These are phyloP conservation scores for Carex kokanica DNA, from an alignment of 176 grass and related monocot species.

Conservation along the genomic window DNA sequence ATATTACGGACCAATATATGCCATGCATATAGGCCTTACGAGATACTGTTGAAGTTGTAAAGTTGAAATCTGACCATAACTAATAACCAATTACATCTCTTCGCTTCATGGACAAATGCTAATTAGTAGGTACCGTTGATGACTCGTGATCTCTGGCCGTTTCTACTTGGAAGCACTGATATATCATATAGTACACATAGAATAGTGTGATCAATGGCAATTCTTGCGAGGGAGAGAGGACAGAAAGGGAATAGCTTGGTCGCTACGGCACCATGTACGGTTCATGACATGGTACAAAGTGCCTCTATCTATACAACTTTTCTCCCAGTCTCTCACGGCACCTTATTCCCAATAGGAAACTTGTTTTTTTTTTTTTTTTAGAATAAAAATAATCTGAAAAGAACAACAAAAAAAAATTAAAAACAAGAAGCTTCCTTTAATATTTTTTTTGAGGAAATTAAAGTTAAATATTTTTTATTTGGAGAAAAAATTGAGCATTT, in stretches of 20 bases:
- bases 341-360: background rate
- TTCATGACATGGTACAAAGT: conserved; percentile 8
- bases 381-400: background rate
- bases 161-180: too few species aligned
- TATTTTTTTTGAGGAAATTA: background rate
- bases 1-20: too few species aligned
- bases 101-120: too few species aligned
- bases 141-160: too few species aligned
- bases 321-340: conserved; percentile 3
- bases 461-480: background rate
- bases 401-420: background rate
- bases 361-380: background rate
- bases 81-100: too few species aligned
- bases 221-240: background rate
- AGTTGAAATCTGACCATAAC: too few species aligned
- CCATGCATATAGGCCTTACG: too few species aligned
- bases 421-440: background rate
- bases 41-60: too few species aligned
- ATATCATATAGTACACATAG: background rate
- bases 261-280: conserved; percentile 12
- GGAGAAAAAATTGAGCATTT: background rate
- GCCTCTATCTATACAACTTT: background rate
- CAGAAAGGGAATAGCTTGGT: conserved; percentile 12
- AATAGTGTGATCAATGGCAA: conserved; percentile 3
- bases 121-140: too few species aligned